Evolutionary conservation across 1,139 yeast genomes (phyloP), one percentile per base, ranked within the genome.

Genomic region (Hanseniaspora gamundiae): DNA sequence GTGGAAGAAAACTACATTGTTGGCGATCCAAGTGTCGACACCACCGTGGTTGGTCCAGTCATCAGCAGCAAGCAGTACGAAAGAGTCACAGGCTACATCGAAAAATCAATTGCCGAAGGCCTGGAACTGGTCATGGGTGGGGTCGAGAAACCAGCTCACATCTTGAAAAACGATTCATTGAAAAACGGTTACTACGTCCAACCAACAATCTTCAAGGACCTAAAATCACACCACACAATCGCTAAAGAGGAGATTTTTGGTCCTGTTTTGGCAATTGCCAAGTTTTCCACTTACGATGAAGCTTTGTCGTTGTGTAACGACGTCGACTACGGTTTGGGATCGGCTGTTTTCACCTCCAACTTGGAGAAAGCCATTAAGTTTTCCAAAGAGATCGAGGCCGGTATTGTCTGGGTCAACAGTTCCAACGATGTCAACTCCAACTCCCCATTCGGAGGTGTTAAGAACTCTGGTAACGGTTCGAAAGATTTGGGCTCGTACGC

Each of bases 401-500:
- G 95, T 57, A 79, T 83, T 55, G 74, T 85, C 48, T 86, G 91
- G 83, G 73, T 83, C 60, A 82, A 82, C 68, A 76, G 86, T 13
- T 76, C 86, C 46, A 84, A 84, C 59, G 87, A 81, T 60, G 74
- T 82, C 41, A 85, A 79, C 55, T 62, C 68, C 48, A 79, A 76
- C 57, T 68, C 82, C 53, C 94, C 94, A 50, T 85, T 85, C 58
- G 94, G 94, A 53, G 81, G 81, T 45, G 69, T 70, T 55, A 84
- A 84, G 67, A 70, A 74, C 76, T 73, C 83, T 55, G 94, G 95
- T 55, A 71, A 81, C 50, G 94, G 94, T 47, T 44, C 46, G 7
- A 74, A 91, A 60, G 94, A 85, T 64, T 71, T 84, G 53, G 94
- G 94, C 49, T 81, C 80, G 59, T 80, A 81, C 56, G 94, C 94